A percentile compares a stretch with the other conserved stretches of the same genome.
Conservation (phyloP, 345 rosid genomes). For the Salix suchowensis region DNA sequence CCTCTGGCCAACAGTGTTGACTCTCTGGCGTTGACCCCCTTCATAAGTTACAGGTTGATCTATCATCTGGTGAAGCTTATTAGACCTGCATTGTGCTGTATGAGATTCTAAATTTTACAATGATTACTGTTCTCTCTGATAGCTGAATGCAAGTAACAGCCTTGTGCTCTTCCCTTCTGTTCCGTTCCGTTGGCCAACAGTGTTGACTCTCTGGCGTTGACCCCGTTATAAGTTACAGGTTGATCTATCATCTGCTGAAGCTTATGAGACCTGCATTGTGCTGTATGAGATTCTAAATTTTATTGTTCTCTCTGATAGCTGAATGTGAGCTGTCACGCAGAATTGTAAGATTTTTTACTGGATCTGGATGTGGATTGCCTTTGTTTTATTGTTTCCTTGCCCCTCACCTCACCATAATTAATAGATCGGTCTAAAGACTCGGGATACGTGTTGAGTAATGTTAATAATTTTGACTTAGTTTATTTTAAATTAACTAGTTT, state of each 20-base stretch:
- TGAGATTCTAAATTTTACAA: too few species aligned
- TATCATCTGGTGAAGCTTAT: neutral
- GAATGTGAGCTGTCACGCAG: neutral
- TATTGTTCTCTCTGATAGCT: too few species aligned
- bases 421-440: too few species aligned
- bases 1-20: neutral
- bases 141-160: constrained; percentile 15
- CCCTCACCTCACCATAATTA: too few species aligned
- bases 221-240: too few species aligned
- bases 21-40: neutral
- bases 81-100: neutral
- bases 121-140: too few species aligned
- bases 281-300: too few species aligned
- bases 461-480: too few species aligned
- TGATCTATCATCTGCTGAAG: neutral
- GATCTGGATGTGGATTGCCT: neutral
- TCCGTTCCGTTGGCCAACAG: neutral
- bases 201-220: neutral
- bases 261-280: neutral
- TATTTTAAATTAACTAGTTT: too few species aligned
- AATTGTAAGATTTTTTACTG: too few species aligned
- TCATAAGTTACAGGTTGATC: too few species aligned
- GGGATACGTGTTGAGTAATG: too few species aligned
- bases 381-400: neutral
- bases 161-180: neutral